Base-by-base conservation (phyloP, 2,329 filamentous ascomycete species). In the Fusarium subtropicale region DNA sequence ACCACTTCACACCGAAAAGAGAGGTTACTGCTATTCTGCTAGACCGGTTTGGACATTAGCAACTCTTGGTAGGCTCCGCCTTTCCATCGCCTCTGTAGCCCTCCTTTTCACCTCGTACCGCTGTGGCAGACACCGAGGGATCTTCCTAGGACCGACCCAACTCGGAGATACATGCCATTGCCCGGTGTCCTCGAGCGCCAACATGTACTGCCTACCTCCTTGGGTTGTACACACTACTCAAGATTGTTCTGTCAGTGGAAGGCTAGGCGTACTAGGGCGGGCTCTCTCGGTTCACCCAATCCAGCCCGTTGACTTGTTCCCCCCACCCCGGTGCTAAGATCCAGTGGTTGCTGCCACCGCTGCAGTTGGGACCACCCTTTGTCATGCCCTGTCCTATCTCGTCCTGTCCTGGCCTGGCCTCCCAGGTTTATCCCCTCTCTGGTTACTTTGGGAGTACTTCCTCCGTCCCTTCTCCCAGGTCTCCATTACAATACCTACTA, bases 41-140 rank as follows among this genome's bases (percentile, higher is more conserved):
- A 70, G 45, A 53, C 67, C 58, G 22, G 51, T 47, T 71, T 52
- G 31, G 64, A 64, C 42, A 26, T 62, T 70, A 70, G 67, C 31
- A 59, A 55, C 47, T 28, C 53, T 69, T 62, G 46, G 18, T 45
- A 34, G 54, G 58, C 67, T 70, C 67, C 67, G 67, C 67, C 67
- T 68, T 65, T 70, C 70, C 70, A 64, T 70, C 67, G 56, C 63
- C 67, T 66, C 64, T 55, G 63, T 71, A 58, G 51, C 67, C 67
- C 67, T 71, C 67, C 67, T 71, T 71, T 68, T 60, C 63, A 54
- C 45, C 39, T 56, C 41, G 60, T 68, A 64, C 55, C 38, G 39
- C 44, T 50, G 58, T 59, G 20, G 60, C 62, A 66, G 66, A 38
- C 61, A 66, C 66, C 56, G 50, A 69, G 53, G 51, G 66, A 67